phyloP scores from a whole-genome alignment of 495 filamentous ascomycete genomes.

The Penicillium daleae region DNA sequence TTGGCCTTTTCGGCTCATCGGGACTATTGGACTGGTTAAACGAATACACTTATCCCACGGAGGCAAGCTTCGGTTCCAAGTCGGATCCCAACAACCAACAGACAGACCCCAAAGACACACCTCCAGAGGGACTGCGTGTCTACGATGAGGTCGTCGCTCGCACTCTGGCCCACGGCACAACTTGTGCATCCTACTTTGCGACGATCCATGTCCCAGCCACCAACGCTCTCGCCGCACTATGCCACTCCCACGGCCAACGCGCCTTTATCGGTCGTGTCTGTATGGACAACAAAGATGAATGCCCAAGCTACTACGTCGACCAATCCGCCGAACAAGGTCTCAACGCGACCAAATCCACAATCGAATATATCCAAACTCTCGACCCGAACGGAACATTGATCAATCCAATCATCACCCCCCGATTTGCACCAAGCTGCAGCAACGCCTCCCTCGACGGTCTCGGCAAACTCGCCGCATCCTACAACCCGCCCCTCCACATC shows the following conservation, averaged over 20 bases:
- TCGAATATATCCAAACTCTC: conserved; percentile 66
- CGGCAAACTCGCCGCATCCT: conserved; percentile 62
- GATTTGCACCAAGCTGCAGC: conserved; percentile 83
- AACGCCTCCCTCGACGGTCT: conserved; percentile 61
- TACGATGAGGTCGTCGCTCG: conserved; percentile 76
- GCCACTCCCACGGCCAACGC: conserved; percentile 74
- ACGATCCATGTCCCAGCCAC: conserved; percentile 81
- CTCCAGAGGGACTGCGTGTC: conserved; percentile 56
- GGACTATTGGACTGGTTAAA: conserved; percentile 90
- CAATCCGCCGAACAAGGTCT: conserved; percentile 58
- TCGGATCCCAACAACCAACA: conserved; percentile 7
- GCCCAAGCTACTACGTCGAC: conserved; percentile 78
- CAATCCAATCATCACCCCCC: conserved; percentile 81
- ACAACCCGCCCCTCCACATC: conserved; percentile 60
- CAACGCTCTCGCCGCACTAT: conserved; percentile 84
- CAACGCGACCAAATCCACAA: conserved; percentile 58
- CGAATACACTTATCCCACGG: conserved; percentile 93
- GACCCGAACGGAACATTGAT: conserved; percentile 68
- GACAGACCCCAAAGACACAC: conserved; percentile 21
- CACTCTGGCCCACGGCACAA: conserved; percentile 87
- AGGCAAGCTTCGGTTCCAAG: conserved; percentile 62
- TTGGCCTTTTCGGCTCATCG: conserved; percentile 85
- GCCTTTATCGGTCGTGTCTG: conserved; percentile 89
- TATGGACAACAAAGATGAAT: conserved; percentile 73
- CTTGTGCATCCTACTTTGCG: conserved; percentile 88